Evolutionary conservation across 139 green algal genomes (phyloP).

Genomic region (Microglena sp.): DNA sequence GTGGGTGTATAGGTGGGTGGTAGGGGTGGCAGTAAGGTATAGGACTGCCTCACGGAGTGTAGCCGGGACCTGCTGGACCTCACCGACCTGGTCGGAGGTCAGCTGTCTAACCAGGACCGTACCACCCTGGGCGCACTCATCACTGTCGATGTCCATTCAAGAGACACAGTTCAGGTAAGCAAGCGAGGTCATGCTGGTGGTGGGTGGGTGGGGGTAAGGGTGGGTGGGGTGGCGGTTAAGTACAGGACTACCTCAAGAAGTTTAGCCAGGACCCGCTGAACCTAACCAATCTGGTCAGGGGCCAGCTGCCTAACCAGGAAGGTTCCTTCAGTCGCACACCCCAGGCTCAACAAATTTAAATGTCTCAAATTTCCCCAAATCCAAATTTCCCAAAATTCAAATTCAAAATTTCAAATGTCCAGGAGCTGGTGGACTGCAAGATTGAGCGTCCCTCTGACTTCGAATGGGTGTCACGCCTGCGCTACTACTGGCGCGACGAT

Average conservation of each 20-base stretch:
- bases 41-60: neutral
- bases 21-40: too few relatives aligned
- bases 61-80: constrained; percentile 53
- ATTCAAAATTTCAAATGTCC: too few relatives aligned
- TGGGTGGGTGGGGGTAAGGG: too few relatives aligned
- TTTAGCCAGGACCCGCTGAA: constrained; percentile 44
- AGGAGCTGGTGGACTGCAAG: too few relatives aligned
- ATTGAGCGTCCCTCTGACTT: constrained; percentile 47
- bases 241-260: neutral
- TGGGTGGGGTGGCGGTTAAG: constrained; percentile 6
- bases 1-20: neutral
- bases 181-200: neutral
- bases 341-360: neutral
- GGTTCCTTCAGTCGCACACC: constrained; percentile 59
- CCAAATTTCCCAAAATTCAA: too few relatives aligned
- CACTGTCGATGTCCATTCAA: constrained; percentile 72
- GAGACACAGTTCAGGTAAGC: constrained; percentile 48
- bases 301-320: constrained; percentile 44
- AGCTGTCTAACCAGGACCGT: constrained; percentile 45
- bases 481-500: constrained; percentile 76
- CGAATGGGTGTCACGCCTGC: constrained; percentile 68
- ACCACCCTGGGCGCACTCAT: constrained; percentile 69
- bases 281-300: constrained; percentile 62
- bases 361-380: neutral
- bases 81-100: constrained; percentile 59